Evolutionary conservation across 2,329 filamentous ascomycete genomes (phyloP).

Genomic region (Ciborinia camelliae): DNA sequence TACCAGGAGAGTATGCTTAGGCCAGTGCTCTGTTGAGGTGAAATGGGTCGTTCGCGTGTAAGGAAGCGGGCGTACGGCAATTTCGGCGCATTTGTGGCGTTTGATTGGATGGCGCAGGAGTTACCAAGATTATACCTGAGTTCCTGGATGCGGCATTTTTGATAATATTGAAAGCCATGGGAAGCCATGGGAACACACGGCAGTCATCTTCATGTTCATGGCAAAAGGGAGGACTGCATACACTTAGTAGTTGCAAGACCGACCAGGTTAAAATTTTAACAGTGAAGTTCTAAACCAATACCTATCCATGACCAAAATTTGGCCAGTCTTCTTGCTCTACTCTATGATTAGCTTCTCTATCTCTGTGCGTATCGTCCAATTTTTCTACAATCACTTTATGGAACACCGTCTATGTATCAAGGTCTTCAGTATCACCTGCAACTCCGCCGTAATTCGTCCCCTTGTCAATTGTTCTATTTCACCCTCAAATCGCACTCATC

Average conservation of each 20-base stretch:
- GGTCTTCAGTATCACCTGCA: not conserved
- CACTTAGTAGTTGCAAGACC: not conserved
- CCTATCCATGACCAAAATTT: not conserved
- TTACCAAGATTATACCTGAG: slow-evolving; percentile 1
- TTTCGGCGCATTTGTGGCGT: not conserved
- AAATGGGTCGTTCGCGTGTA: not conserved
- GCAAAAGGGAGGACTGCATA: not conserved
- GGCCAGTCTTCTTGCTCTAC: not conserved
- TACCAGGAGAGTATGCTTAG: slow-evolving; percentile 48
- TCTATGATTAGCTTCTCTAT: not conserved
- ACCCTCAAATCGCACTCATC: no score
- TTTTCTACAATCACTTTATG: not conserved
- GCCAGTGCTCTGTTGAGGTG: not conserved
- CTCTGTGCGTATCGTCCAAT: not conserved
- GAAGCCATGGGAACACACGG: not conserved
- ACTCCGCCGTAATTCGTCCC: not conserved
- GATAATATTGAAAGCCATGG: not conserved
- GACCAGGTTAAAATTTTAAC: not conserved
- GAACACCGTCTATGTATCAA: not conserved
- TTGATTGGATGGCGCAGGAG: slow-evolving; percentile 12
- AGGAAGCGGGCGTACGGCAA: slow-evolving; percentile 4
- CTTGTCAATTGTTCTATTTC: no score
- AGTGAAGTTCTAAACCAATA: not conserved
- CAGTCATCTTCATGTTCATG: not conserved
- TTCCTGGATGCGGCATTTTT: not conserved